A percentile compares a stretch with the other conserved stretches of the same genome.
phyloP scores from a whole-genome alignment of 2,329 filamentous ascomycete species.

The Diaporthe aspalathi region DNA sequence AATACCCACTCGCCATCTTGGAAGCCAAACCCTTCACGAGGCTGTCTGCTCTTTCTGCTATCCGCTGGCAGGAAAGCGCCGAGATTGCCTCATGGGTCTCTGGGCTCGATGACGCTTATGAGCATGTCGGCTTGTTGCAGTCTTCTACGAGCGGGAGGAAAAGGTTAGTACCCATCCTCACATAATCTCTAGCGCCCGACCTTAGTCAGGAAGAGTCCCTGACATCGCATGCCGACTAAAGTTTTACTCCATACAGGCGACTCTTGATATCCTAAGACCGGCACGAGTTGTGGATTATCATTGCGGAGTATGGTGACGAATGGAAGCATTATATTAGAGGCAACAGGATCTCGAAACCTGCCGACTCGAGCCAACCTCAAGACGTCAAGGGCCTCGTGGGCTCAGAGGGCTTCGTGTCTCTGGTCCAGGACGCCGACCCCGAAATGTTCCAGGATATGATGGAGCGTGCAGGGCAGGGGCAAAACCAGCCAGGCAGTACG shows the following conservation, averaged over 20 bases:
- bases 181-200: too few relatives aligned
- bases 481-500: background rate
- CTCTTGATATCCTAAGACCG: background rate
- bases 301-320: background rate
- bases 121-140: background rate
- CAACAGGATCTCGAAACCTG: background rate
- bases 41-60: background rate
- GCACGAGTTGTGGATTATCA: background rate
- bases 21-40: background rate
- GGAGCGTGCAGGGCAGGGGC: rapidly evolving
- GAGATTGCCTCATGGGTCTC: background rate
- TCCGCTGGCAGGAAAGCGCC: background rate
- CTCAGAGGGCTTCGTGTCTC: background rate
- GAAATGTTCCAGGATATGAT: background rate
- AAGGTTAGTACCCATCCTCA: background rate
- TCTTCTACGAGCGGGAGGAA: background rate
- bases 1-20: background rate
- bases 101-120: background rate
- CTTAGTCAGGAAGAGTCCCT: background rate
- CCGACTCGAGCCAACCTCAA: background rate
- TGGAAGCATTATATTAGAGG: background rate
- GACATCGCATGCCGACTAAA: background rate
- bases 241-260: background rate
- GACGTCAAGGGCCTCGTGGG: background rate
- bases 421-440: background rate